These are phyloP conservation scores for Paragyromitra xinjiangensis DNA, from an alignment of 495 filamentous ascomycete species.

Conservation along the genomic window DNA sequence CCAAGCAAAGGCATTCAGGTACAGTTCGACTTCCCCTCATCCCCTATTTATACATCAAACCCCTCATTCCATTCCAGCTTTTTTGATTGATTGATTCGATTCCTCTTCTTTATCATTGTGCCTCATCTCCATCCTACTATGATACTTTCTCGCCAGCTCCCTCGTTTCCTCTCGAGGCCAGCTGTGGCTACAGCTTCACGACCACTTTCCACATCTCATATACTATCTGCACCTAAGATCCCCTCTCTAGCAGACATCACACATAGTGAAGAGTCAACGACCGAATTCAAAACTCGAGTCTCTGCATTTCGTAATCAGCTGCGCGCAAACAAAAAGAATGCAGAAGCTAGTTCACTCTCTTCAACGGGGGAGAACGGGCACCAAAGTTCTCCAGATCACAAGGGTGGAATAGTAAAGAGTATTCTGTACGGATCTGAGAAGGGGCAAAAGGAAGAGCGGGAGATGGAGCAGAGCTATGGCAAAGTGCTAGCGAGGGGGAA, in stretches of 20 bases:
- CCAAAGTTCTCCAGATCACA: conserved; percentile 14
- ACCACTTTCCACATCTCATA: conserved; percentile 68
- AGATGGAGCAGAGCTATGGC: conserved; percentile 93
- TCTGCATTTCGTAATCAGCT: conserved; percentile 86
- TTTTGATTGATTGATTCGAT: neutral
- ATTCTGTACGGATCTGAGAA: conserved; percentile 97
- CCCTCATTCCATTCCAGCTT: neutral
- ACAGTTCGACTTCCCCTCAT: conserved; percentile 36
- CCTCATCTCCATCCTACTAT: conserved; percentile 17
- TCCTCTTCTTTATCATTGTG: neutral
- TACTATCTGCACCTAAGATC: conserved; percentile 61
- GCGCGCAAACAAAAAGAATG: conserved; percentile 72
- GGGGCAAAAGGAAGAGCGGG: conserved; percentile 87
- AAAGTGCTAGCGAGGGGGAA: conserved; percentile 94
- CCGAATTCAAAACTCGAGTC: conserved; percentile 80
- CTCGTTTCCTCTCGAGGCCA: conserved; percentile 33
- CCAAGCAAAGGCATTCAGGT: conserved; percentile 37
- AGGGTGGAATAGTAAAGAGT: conserved; percentile 60
- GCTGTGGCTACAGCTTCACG: conserved; percentile 62
- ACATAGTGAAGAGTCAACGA: conserved; percentile 68
- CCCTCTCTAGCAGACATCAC: conserved; percentile 89
- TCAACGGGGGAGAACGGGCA: conserved; percentile 59
- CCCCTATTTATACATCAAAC: conserved; percentile 4
- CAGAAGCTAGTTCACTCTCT: conserved; percentile 77
- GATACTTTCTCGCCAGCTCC: conserved; percentile 61